A percentile compares a stretch with the other conserved stretches of the same genome.
Conservation (phyloP, 306 rosid genomes). For the Styphnolobium japonicum region DNA sequence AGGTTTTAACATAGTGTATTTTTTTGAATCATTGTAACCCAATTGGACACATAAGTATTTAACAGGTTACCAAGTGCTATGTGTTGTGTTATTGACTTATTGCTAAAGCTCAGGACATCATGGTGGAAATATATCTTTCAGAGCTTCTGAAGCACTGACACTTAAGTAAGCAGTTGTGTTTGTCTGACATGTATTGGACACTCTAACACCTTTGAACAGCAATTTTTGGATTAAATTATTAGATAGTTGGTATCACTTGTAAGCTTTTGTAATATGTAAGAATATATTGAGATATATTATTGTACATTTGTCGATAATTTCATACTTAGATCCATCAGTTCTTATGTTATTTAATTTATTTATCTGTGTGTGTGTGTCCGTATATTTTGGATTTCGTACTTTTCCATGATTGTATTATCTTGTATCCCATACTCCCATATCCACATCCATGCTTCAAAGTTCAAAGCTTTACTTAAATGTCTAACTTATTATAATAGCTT, state of each 20-base stretch:
- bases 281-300: not conserved
- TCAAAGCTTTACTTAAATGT: not conserved
- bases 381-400: not conserved
- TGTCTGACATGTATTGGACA: not conserved
- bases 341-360: not conserved
- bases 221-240: not conserved
- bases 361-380: too few species aligned
- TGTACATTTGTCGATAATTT: not conserved
- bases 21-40: constrained; percentile 5
- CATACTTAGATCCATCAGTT: not conserved
- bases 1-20: not conserved
- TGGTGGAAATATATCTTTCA: not conserved
- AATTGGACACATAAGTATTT: not conserved
- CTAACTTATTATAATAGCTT: not conserved
- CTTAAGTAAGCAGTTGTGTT: not conserved
- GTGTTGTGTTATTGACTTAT: not conserved
- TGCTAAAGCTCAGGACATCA: not conserved
- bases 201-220: not conserved
- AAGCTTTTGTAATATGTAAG: not conserved
- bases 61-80: not conserved
- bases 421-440: too few species aligned
- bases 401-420: too few species aligned
- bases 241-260: not conserved
- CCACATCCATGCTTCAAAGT: not conserved
- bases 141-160: not conserved